These are phyloP conservation scores for Vanilla planifolia DNA, from an alignment of 106 monocot species.

Conservation along the genomic window DNA sequence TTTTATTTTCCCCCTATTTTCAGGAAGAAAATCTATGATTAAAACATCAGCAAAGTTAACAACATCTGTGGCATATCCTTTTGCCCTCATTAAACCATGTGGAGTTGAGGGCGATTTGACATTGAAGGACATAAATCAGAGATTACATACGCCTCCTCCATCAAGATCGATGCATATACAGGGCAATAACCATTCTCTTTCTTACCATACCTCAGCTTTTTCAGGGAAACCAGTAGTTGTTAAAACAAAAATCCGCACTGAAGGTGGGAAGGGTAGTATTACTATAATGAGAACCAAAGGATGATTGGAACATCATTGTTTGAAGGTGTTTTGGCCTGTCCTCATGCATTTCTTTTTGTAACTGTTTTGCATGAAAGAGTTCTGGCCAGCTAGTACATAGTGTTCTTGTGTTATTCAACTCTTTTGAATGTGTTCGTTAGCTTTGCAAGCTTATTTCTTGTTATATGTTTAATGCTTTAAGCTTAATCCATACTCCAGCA, in stretches of 20 bases:
- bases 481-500: no score
- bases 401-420: not conserved
- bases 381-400: slow-evolving; percentile 2
- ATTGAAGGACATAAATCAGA: slow-evolving; percentile 77
- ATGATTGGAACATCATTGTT: slow-evolving; percentile 14
- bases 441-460: no score
- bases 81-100: slow-evolving; percentile 83
- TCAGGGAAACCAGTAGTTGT: slow-evolving; percentile 70
- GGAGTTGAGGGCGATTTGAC: slow-evolving; percentile 75
- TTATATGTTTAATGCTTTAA: no score
- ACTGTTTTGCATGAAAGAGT: not conserved
- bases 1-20: not conserved
- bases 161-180: slow-evolving; percentile 25
- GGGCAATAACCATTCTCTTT: slow-evolving; percentile 23
- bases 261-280: slow-evolving; percentile 74
- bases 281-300: slow-evolving; percentile 82
- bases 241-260: slow-evolving; percentile 66
- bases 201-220: slow-evolving; percentile 62
- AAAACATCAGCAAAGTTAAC: slow-evolving; percentile 44
- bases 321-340: slow-evolving; percentile 3
- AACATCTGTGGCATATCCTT: slow-evolving; percentile 76
- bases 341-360: slow-evolving; percentile 24
- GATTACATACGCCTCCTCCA: slow-evolving; percentile 51
- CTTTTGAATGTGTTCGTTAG: no score
- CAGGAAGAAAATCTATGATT: slow-evolving; percentile 48